Conservation (phyloP, 2,329 filamentous ascomycete species). For the Myriosclerotinia curreyana region DNA sequence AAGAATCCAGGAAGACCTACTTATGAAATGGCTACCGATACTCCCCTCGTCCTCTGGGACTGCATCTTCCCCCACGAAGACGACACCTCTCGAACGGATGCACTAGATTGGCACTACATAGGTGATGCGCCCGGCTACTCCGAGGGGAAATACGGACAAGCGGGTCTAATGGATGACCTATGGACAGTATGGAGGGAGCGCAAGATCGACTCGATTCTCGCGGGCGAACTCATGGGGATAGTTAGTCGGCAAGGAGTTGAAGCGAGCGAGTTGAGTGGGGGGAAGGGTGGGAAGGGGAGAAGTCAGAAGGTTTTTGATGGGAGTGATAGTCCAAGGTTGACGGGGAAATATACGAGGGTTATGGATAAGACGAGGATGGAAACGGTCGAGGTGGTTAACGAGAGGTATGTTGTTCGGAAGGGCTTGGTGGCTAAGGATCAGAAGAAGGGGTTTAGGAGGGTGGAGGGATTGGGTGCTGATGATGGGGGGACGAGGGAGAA, state of each 20-base stretch:
- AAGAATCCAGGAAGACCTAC: slow-evolving; percentile 72
- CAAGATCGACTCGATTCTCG: slow-evolving; percentile 88
- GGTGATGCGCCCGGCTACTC: slow-evolving; percentile 60
- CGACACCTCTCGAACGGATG: slow-evolving; percentile 50
- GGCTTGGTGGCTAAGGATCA: slow-evolving; percentile 45
- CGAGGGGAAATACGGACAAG: slow-evolving; percentile 59
- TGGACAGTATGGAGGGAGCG: slow-evolving; percentile 81
- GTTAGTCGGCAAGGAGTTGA: slow-evolving; percentile 45
- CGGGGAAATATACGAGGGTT: slow-evolving; percentile 55
- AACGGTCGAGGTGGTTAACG: slow-evolving; percentile 55
- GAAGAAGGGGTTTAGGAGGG: slow-evolving; percentile 18
- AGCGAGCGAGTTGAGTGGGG: slow-evolving; percentile 33
- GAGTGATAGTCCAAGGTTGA: slow-evolving; percentile 49
- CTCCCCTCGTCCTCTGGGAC: slow-evolving; percentile 91
- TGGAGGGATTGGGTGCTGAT: background rate
- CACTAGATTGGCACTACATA: slow-evolving; percentile 74
- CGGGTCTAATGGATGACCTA: slow-evolving; percentile 67
- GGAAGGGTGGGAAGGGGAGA: slow-evolving; percentile 39
- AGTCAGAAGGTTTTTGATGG: slow-evolving; percentile 52
- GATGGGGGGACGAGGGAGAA: background rate
- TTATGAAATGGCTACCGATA: slow-evolving; percentile 88
- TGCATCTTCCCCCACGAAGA: slow-evolving; percentile 72
- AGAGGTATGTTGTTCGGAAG: slow-evolving; percentile 59
- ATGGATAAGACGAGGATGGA: slow-evolving; percentile 50
- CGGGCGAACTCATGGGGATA: slow-evolving; percentile 68